Evolutionary conservation across 2,329 filamentous ascomycete species (phyloP).

Genomic region (Bimuria novae-zelandiae): DNA sequence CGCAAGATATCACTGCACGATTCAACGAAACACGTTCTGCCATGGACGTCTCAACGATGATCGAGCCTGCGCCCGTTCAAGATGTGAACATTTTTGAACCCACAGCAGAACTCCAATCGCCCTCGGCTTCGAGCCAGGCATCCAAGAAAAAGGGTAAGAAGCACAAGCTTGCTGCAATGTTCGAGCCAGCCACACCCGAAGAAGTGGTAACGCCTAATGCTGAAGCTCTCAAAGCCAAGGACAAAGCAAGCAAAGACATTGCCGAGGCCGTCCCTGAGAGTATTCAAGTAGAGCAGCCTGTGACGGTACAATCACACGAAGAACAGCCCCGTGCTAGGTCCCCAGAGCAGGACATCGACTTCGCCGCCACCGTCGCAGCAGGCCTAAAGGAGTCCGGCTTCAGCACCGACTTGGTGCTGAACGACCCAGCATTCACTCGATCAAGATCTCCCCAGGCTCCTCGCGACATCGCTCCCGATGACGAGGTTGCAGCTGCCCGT

Average conservation of each 20-base stretch:
- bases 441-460: slow-evolving; percentile 31
- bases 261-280: slow-evolving; percentile 14
- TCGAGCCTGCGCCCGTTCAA: not conserved
- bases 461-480: slow-evolving; percentile 38
- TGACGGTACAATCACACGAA: not conserved
- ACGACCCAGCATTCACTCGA: slow-evolving; percentile 46
- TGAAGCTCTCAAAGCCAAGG: slow-evolving; percentile 4
- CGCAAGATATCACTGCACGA: not conserved
- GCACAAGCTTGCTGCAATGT: slow-evolving; percentile 40
- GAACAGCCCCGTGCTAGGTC: slow-evolving; percentile 22
- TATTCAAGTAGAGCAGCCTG: not conserved
- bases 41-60: not conserved
- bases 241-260: slow-evolving; percentile 23
- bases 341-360: slow-evolving; percentile 49
- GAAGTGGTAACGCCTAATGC: slow-evolving; percentile 9
- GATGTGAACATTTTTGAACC: not conserved
- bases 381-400: slow-evolving; percentile 54
- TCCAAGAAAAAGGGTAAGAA: slow-evolving; percentile 47
- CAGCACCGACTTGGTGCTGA: slow-evolving; percentile 50
- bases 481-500: slow-evolving; percentile 38
- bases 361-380: slow-evolving; percentile 54
- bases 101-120: slow-evolving; percentile 16
- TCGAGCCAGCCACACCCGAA: slow-evolving; percentile 31
- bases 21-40: not conserved
- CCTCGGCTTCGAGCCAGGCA: slow-evolving; percentile 23